Evolutionary conservation across 495 filamentous ascomycete genomes (phyloP).

Genomic region (Annulohypoxylon bovei): DNA sequence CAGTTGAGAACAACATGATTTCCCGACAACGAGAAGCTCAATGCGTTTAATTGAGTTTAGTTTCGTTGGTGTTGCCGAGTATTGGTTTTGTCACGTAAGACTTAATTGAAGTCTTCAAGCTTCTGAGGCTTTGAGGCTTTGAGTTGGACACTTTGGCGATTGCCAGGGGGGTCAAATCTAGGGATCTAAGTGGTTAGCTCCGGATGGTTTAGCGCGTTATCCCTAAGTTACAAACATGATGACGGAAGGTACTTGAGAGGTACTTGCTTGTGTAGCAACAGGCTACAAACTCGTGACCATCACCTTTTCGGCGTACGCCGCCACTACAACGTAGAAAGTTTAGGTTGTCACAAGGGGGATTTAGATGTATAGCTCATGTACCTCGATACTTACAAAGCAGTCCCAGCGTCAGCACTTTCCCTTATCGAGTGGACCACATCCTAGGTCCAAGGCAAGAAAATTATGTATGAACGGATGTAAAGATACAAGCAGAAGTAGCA

Average conservation of each 20-base stretch:
- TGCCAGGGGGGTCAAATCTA: constrained; percentile 29
- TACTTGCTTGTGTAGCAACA: constrained; percentile 28
- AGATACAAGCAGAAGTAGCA: background rate
- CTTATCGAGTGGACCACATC: constrained; percentile 28
- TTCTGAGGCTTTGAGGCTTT: constrained; percentile 20
- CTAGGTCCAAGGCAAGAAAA: background rate
- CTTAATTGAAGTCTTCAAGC: background rate
- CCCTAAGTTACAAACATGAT: constrained; percentile 7
- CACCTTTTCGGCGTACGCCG: constrained; percentile 28
- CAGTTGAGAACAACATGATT: constrained; percentile 66
- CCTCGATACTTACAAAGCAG: constrained; percentile 5
- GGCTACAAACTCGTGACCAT: constrained; percentile 28
- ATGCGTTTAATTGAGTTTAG: background rate
- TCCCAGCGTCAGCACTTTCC: constrained; percentile 16
- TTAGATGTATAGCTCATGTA: constrained; percentile 1
- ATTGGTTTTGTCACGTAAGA: background rate
- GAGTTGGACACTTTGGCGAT: constrained; percentile 49
- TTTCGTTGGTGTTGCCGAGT: background rate
- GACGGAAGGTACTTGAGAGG: constrained; percentile 11
- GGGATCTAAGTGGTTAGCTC: constrained; percentile 19
- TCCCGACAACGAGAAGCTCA: constrained; percentile 12
- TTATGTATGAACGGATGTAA: no score
- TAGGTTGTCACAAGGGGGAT: constrained; percentile 7
- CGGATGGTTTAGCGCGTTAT: constrained; percentile 35
- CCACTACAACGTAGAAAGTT: background rate